A percentile compares a stretch with the other conserved stretches of the same genome.
These are phyloP conservation scores for Exophiala oligosperma DNA, from an alignment of 2,329 filamentous ascomycete species.

Conservation along the genomic window DNA sequence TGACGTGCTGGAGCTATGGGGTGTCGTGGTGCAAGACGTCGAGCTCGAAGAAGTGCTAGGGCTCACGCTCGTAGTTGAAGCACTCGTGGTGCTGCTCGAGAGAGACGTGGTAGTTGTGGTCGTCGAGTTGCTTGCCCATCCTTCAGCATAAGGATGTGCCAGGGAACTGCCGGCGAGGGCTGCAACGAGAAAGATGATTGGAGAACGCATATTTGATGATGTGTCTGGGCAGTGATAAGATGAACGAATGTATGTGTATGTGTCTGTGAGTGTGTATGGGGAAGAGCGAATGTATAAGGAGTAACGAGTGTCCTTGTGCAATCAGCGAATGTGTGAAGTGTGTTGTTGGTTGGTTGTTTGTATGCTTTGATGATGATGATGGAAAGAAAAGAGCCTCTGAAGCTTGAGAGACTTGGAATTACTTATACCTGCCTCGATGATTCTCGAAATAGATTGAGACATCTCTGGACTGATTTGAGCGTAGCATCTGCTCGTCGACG, in stretches of 20 bases:
- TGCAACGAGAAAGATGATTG: constrained; percentile 21
- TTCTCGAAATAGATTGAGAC: constrained; percentile 7
- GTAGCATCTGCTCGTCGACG: neutral
- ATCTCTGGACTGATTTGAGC: constrained; percentile 7
- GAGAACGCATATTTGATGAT: constrained; percentile 15
- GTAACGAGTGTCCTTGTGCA: constrained; percentile 8
- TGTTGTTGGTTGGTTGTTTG: constrained; percentile 1
- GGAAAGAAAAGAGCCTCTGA: constrained; percentile 4
- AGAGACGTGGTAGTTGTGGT: constrained; percentile 4
- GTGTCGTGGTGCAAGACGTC: neutral
- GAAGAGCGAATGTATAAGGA: neutral
- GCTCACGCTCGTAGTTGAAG: neutral
- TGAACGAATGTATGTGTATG: neutral
- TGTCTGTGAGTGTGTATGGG: neutral
- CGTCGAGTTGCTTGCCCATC: neutral
- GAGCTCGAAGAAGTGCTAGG: constrained; percentile 4
- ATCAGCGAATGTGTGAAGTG: constrained; percentile 11
- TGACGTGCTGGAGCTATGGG: neutral
- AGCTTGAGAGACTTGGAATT: constrained; percentile 1
- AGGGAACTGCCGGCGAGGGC: constrained; percentile 28
- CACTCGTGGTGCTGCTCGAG: neutral
- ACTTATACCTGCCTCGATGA: constrained; percentile 16
- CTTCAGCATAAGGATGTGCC: constrained; percentile 25
- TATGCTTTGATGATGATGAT: constrained; percentile 12
- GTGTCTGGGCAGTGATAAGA: neutral